These are phyloP conservation scores for Musa beccarii DNA, from an alignment of 176 grass and related monocot genomes.

Conservation along the genomic window DNA sequence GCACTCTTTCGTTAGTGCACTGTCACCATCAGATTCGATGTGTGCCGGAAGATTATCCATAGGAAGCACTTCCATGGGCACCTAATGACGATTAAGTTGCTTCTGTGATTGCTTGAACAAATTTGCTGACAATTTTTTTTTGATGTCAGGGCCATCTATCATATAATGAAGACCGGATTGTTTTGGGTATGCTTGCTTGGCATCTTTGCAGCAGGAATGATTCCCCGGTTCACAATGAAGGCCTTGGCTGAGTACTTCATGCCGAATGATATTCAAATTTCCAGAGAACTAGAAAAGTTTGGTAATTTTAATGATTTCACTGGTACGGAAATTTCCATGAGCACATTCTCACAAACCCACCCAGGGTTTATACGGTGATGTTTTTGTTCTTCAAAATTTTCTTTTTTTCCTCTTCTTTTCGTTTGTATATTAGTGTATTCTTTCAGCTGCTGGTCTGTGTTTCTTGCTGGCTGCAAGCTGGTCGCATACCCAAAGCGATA, in stretches of 20 bases:
- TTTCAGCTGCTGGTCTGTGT: slow-evolving; percentile 34
- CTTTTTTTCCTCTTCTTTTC: slow-evolving; percentile 25
- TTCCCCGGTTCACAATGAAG: not conserved
- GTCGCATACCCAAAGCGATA: slow-evolving; percentile 23
- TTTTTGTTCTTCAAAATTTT: slow-evolving; percentile 30
- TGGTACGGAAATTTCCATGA: not conserved
- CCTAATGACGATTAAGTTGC: too few relatives aligned
- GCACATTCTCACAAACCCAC: not conserved
- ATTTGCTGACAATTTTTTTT: slow-evolving; percentile 34
- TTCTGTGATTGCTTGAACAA: not conserved
- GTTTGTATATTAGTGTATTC: slow-evolving; percentile 69
- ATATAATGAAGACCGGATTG: not conserved
- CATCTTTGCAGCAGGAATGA: not conserved
- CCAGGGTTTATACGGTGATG: slow-evolving; percentile 27
- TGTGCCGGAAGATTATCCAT: too few relatives aligned
- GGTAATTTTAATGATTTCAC: not conserved
- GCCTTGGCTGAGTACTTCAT: not conserved
- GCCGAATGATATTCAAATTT: slow-evolving; percentile 1
- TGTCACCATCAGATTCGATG: too few relatives aligned
- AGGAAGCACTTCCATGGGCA: too few relatives aligned
- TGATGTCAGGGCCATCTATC: slow-evolving; percentile 10
- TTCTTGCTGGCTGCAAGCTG: slow-evolving; percentile 37
- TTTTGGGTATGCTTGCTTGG: not conserved
- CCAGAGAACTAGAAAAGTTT: not conserved
- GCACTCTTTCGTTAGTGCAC: too few relatives aligned